These are phyloP conservation scores for Prosopis cineraria DNA, from an alignment of 306 rosid species.

Conservation along the genomic window DNA sequence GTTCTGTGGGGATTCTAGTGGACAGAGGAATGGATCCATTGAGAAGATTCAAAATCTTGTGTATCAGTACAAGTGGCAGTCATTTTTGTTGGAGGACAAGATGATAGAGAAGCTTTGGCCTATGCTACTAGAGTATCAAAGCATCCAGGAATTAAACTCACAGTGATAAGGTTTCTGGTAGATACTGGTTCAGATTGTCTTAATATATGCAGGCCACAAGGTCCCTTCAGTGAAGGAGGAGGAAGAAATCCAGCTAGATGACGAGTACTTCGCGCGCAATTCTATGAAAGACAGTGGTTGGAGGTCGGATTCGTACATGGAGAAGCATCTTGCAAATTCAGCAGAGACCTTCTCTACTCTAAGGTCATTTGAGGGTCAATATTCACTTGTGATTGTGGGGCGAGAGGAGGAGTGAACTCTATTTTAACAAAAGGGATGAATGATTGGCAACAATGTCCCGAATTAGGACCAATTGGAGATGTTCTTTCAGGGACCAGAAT, in stretches of 20 bases:
- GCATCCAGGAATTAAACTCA: conserved; percentile 76
- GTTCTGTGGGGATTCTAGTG: conserved; percentile 90
- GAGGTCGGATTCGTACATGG: conserved; percentile 61
- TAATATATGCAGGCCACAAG: conserved; percentile 54
- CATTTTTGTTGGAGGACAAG: conserved; percentile 85
- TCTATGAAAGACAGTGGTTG: conserved; percentile 67
- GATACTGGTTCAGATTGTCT: conserved; percentile 56
- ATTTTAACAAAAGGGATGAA: conserved; percentile 81
- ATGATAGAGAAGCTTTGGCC: conserved; percentile 87
- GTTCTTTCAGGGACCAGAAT: conserved; percentile 93
- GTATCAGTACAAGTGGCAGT: conserved; percentile 56
- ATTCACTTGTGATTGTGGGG: conserved; percentile 79
- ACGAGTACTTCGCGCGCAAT: conserved; percentile 86
- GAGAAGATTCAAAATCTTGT: conserved; percentile 58
- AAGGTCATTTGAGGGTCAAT: conserved; percentile 78
- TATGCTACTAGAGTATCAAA: conserved; percentile 66
- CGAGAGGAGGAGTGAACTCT: conserved; percentile 72
- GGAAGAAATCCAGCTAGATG: conserved; percentile 67
- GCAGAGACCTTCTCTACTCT: conserved; percentile 76
- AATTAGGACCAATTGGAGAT: conserved; percentile 91
- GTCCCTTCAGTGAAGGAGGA: conserved; percentile 56
- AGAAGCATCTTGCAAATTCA: conserved; percentile 86
- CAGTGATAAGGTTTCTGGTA: conserved; percentile 77
- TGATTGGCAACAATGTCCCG: conserved; percentile 97
- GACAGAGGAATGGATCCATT: conserved; percentile 79